Evolutionary conservation across 2,329 filamentous ascomycete genomes (phyloP).

Genomic region (Ambrosiella beaveri): DNA sequence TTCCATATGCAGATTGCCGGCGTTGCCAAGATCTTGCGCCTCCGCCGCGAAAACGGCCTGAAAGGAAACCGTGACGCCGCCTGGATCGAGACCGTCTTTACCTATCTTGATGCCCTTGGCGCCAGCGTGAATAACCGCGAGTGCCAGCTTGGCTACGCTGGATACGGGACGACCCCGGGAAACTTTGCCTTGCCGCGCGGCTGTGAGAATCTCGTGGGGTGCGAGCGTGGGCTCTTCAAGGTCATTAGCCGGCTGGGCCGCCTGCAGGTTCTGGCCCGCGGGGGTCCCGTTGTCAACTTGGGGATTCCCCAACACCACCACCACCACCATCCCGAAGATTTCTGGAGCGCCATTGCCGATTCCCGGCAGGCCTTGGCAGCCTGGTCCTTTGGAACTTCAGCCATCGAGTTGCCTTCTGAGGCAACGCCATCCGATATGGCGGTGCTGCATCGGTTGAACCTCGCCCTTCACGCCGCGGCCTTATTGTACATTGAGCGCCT

Average conservation of each 20-base stretch:
- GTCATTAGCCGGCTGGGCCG: slow-evolving; percentile 69
- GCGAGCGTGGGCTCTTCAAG: slow-evolving; percentile 73
- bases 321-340: slow-evolving; percentile 20
- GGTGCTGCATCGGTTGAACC: no score
- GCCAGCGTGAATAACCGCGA: slow-evolving; percentile 85
- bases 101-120: slow-evolving; percentile 86
- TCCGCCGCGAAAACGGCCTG: no score
- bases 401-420: slow-evolving; percentile 32
- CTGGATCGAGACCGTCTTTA: slow-evolving; percentile 88
- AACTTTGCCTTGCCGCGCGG: slow-evolving; percentile 38
- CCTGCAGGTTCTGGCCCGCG: slow-evolving; percentile 68
- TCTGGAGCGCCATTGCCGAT: slow-evolving; percentile 77
- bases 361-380: slow-evolving; percentile 58
- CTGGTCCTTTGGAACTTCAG: slow-evolving; percentile 55
- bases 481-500: slow-evolving; percentile 81
- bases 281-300: slow-evolving; percentile 31
- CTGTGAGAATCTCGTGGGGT: slow-evolving; percentile 72
- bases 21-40: slow-evolving; percentile 63
- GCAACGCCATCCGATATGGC: slow-evolving; percentile 22
- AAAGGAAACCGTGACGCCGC: slow-evolving; percentile 42
- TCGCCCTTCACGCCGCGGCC: slow-evolving; percentile 29
- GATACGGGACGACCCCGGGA: slow-evolving; percentile 27
- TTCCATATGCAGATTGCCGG: slow-evolving; percentile 89
- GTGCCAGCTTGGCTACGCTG: slow-evolving; percentile 41
- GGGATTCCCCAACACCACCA: not conserved